Conservation (phyloP, 257 asterid species). For the Sherardia arvensis region DNA sequence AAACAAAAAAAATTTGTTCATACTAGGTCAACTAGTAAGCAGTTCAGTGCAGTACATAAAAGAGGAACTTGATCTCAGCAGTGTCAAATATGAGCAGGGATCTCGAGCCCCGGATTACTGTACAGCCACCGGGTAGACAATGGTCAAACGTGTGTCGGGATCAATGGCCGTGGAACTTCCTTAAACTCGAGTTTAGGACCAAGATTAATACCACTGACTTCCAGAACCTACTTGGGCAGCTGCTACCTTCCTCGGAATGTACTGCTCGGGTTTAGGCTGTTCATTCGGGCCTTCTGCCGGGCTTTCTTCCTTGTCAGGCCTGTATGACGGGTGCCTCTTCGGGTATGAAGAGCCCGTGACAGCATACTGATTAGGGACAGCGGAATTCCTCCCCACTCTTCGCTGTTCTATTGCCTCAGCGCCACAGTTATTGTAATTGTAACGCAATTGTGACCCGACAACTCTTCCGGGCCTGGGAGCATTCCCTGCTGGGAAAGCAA, state of each 20-base stretch:
- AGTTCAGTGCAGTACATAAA: neutral
- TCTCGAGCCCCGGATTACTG: neutral
- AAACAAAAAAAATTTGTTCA: neutral
- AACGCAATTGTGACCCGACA: conserved; percentile 48
- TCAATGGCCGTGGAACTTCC: neutral
- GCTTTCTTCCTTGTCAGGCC: conserved; percentile 35
- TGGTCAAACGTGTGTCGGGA: neutral
- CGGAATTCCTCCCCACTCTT: conserved; percentile 47
- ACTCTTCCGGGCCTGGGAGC: conserved; percentile 79
- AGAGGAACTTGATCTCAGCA: neutral
- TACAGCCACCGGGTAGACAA: neutral
- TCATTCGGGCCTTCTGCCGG: conserved; percentile 22
- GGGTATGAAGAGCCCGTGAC: conserved; percentile 46
- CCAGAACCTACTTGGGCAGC: conserved; percentile 43
- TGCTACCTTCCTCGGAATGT: conserved; percentile 38
- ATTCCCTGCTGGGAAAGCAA: conserved; percentile 38
- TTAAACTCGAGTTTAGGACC: neutral
- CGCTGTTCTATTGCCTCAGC: conserved; percentile 53
- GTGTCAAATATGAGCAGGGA: neutral
- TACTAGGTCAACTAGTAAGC: conserved; percentile 2
- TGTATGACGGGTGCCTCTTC: conserved; percentile 34
- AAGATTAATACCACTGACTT: conserved; percentile 31
- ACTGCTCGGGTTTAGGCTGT: conserved; percentile 33
- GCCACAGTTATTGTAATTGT: conserved; percentile 49
- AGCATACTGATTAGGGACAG: conserved; percentile 45